Evolutionary conservation across 768 basidiomycete genomes (phyloP).

Genomic region (Tephrocybe sp.): DNA sequence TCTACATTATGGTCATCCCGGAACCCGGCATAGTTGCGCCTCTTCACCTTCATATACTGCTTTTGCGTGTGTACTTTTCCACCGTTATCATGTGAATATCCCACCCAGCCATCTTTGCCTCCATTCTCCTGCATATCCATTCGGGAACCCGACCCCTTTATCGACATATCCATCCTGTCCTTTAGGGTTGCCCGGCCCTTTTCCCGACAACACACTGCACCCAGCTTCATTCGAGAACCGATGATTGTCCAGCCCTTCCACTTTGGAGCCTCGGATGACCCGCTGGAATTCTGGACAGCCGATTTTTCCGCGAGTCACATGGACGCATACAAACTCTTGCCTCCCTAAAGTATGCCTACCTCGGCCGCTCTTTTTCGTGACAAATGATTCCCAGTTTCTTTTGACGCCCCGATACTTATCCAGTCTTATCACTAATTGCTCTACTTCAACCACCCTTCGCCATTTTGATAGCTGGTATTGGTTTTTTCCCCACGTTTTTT

Average conservation of each 20-base stretch:
- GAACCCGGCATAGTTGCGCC: constrained; percentile 26
- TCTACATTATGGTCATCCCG: constrained; percentile 35
- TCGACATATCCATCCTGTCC: constrained; percentile 71
- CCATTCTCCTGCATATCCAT: constrained; percentile 27
- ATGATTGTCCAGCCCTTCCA: neutral
- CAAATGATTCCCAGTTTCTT: constrained; percentile 12
- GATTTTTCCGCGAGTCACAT: constrained; percentile 15
- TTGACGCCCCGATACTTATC: constrained; percentile 16
- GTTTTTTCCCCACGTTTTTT: constrained; percentile 30
- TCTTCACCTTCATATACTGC: constrained; percentile 23
- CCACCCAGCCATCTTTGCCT: constrained; percentile 22
- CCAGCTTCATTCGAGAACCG: constrained; percentile 22
- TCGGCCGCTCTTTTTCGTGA: constrained; percentile 11
- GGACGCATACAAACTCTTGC: constrained; percentile 21
- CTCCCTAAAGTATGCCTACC: constrained; percentile 15
- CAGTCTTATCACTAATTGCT: constrained; percentile 18
- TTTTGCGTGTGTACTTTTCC: constrained; percentile 29
- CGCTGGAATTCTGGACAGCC: neutral
- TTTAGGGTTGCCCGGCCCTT: constrained; percentile 36
- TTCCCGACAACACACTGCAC: constrained; percentile 22
- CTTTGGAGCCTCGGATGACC: neutral
- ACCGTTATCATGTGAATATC: constrained; percentile 32
- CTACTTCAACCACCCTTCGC: constrained; percentile 1
- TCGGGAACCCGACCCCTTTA: constrained; percentile 32
- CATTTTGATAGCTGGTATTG: constrained; percentile 33